Conservation (phyloP, 2,329 filamentous ascomycete species). For the Penicillium italicum region DNA sequence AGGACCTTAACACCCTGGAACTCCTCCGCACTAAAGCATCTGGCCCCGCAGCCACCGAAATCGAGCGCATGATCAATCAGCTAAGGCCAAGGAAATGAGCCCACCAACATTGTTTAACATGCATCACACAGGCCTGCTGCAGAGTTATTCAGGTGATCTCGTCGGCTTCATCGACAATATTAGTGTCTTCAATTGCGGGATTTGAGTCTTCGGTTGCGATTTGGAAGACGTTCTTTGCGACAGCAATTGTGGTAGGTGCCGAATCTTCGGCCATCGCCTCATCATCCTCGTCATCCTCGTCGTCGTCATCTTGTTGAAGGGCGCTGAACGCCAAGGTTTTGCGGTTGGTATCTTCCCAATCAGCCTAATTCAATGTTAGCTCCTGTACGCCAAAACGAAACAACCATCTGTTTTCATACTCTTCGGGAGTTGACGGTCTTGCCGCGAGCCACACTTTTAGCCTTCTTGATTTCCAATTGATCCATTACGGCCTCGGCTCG, state of each 20-base stretch:
- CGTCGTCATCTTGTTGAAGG: constrained; percentile 47
- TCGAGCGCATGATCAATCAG: constrained; percentile 71
- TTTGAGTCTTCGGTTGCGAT: constrained; percentile 12
- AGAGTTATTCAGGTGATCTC: constrained; percentile 41
- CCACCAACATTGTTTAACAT: constrained; percentile 12
- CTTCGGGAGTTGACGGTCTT: constrained; percentile 50
- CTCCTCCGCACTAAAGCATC: constrained; percentile 70
- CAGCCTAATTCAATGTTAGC: constrained; percentile 30
- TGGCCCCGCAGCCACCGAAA: constrained; percentile 67
- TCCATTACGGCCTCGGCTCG: constrained; percentile 54
- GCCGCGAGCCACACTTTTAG: constrained; percentile 49
- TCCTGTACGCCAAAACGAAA: neutral
- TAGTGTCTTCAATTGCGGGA: constrained; percentile 26
- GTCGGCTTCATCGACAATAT: constrained; percentile 38
- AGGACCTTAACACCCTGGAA: constrained; percentile 72
- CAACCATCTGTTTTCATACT: constrained; percentile 26
- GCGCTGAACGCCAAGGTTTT: constrained; percentile 29
- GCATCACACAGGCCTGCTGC: constrained; percentile 1
- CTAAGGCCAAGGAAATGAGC: constrained; percentile 45
- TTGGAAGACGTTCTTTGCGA: constrained; percentile 17
- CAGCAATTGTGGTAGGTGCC: constrained; percentile 15
- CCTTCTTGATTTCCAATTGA: constrained; percentile 54
- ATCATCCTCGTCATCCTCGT: constrained; percentile 45
- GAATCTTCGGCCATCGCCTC: constrained; percentile 34
- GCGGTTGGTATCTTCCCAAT: constrained; percentile 43